Conservation (phyloP, 495 filamentous ascomycete species). For the Hypoxylon lienhwacheense region DNA sequence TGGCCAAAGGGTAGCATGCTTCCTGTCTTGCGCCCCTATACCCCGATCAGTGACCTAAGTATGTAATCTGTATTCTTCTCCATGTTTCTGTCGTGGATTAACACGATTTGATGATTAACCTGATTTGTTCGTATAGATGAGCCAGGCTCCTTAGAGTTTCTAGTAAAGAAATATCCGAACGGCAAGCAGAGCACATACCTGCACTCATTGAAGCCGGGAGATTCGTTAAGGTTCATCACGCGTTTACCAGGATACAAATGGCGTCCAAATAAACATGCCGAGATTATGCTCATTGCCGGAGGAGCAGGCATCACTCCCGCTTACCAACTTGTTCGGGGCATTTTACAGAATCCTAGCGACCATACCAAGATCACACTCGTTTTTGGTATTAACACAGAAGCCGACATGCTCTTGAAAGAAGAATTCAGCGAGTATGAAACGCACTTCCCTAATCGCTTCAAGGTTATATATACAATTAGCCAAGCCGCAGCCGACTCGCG, state of each 20-base stretch:
- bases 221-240: conserved; percentile 56
- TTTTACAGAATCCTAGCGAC: conserved; percentile 63
- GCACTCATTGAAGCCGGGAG: conserved; percentile 63
- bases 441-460: conserved; percentile 59
- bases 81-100: no score
- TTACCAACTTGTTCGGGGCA: conserved; percentile 62
- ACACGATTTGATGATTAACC: conserved; percentile 1
- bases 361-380: conserved; percentile 64
- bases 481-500: conserved; percentile 46
- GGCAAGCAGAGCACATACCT: conserved; percentile 63
- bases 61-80: conserved; percentile 15
- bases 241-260: conserved; percentile 57
- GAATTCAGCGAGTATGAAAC: conserved; percentile 58
- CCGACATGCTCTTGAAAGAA: conserved; percentile 59
- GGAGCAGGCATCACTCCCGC: conserved; percentile 67
- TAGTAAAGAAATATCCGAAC: conserved; percentile 66
- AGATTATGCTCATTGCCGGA: conserved; percentile 63
- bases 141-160: conserved; percentile 57
- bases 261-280: conserved; percentile 56
- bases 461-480: conserved; percentile 61
- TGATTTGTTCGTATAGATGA: conserved; percentile 43
- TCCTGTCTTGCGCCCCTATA: conserved; percentile 62
- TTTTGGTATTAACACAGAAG: conserved; percentile 66
- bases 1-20: conserved; percentile 55
- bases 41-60: conserved; percentile 59